Evolutionary conservation across 169 alveolate species (phyloP).

Genomic region (Plasmodium inui): DNA sequence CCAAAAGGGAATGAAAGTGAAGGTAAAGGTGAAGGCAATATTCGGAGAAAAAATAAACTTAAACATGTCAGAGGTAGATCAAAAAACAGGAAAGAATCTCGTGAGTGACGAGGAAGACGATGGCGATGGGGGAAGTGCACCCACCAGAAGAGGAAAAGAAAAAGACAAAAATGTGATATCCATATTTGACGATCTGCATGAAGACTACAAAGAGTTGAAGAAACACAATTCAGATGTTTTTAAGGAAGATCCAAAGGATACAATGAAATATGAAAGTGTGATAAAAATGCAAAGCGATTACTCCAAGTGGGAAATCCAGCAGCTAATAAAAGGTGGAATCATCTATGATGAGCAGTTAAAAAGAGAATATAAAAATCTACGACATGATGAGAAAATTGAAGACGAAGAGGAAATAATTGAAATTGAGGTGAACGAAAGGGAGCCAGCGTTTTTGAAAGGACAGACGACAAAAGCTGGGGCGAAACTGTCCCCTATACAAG

Average conservation of each 20-base stretch:
- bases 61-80: slow-evolving; percentile 90
- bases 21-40: slow-evolving; percentile 71
- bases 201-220: slow-evolving; percentile 23
- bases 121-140: background rate
- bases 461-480: slow-evolving; percentile 94
- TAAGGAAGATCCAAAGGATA: slow-evolving; percentile 33
- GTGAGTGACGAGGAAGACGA: slow-evolving; percentile 4
- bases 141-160: background rate
- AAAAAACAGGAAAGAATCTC: slow-evolving; percentile 82
- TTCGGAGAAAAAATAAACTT: slow-evolving; percentile 82
- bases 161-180: background rate
- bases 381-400: slow-evolving; percentile 74
- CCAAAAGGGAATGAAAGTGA: slow-evolving; percentile 74
- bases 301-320: slow-evolving; percentile 85
- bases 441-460: slow-evolving; percentile 96
- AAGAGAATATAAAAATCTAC: slow-evolving; percentile 35
- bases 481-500: slow-evolving; percentile 91
- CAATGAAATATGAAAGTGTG: slow-evolving; percentile 75
- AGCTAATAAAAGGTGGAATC: slow-evolving; percentile 79
- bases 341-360: slow-evolving; percentile 71
- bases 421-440: slow-evolving; percentile 94
- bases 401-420: slow-evolving; percentile 83
- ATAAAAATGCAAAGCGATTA: slow-evolving; percentile 79
- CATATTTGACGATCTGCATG: slow-evolving; percentile 26
- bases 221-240: slow-evolving; percentile 4